Evolutionary conservation across 257 asterid species (phyloP), one percentile per base, ranked within the genome.

Genomic region (Knoxia roxburghii): DNA sequence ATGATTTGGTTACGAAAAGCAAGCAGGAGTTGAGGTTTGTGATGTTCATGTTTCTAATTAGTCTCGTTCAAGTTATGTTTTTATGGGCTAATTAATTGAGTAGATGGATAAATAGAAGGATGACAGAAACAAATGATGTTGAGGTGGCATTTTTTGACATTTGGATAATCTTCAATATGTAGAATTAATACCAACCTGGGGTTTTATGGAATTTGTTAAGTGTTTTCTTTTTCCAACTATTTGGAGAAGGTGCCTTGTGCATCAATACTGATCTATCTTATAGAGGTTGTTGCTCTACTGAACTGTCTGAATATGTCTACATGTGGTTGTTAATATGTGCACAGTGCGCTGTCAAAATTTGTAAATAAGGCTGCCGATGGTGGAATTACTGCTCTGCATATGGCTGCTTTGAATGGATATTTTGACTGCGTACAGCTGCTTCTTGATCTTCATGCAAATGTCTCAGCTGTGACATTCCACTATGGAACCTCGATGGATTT

Each of bases 361-460:
- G 90, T 90, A 70, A 94, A 87, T 79, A 94, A 89, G 81, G 95
- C 96, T 69, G 99, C 98, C 35, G 99, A 94, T 75, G 95, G 98
- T 51, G 99, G 99, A 33, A 86, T 90, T 65, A 94, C 99, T 26
- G 99, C 99, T 78, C 96, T 94, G 68, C 99, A 94, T 73, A 90
- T 94, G 95, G 96, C 99, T 74, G 96, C 99, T 12, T 80, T 94
- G 80, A 94, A 94, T 72, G 99, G 99, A 68, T 81, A 90, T 75
- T 94, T 90, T 70, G 98, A 94, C 74, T 90, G 98, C 74, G 95
- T 90, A 60, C 98, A 90, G 72, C 95, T 94, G 77, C 87, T 94
- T 45, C 98, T 94, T 61, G 98, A 90, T 78, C 95, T 90, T 70
- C 89, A 84, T 64, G 98, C 96, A 39, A 83, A 79, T 73, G 88